These are phyloP conservation scores for Raffaelea arxii DNA, from an alignment of 2,329 filamentous ascomycete genomes.

Conservation along the genomic window DNA sequence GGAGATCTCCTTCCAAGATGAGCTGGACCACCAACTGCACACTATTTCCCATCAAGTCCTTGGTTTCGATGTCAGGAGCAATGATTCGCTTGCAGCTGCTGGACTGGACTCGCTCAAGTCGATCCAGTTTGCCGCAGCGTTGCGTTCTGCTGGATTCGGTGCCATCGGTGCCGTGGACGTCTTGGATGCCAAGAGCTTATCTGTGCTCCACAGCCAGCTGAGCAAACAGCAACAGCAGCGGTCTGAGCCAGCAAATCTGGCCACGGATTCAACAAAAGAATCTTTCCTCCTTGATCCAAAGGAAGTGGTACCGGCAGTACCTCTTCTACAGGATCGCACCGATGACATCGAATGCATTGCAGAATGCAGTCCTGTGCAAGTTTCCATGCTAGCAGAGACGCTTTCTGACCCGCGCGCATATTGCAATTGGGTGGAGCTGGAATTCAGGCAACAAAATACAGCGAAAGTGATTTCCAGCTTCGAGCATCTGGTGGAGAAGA, in stretches of 20 bases:
- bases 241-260: not conserved
- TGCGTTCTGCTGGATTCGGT: constrained; percentile 46
- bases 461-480: constrained; percentile 40
- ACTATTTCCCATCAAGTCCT: constrained; percentile 19
- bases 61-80: constrained; percentile 16
- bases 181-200: constrained; percentile 41
- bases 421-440: constrained; percentile 66
- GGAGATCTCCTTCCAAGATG: constrained; percentile 14
- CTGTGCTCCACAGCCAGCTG: constrained; percentile 14
- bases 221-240: too few species aligned
- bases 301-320: not conserved
- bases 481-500: constrained; percentile 35
- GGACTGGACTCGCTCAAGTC: constrained; percentile 32
- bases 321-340: constrained; percentile 9
- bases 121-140: constrained; percentile 47
- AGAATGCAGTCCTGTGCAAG: constrained; percentile 64
- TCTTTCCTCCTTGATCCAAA: not conserved
- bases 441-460: constrained; percentile 29
- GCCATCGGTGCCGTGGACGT: constrained; percentile 49
- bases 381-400: constrained; percentile 74
- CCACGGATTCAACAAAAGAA: not conserved
- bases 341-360: constrained; percentile 4
- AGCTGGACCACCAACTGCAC: constrained; percentile 25
- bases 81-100: constrained; percentile 19
- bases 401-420: constrained; percentile 50